Base-by-base conservation (phyloP, 768 basidiomycete species). In the Royoungia palumana region DNA sequence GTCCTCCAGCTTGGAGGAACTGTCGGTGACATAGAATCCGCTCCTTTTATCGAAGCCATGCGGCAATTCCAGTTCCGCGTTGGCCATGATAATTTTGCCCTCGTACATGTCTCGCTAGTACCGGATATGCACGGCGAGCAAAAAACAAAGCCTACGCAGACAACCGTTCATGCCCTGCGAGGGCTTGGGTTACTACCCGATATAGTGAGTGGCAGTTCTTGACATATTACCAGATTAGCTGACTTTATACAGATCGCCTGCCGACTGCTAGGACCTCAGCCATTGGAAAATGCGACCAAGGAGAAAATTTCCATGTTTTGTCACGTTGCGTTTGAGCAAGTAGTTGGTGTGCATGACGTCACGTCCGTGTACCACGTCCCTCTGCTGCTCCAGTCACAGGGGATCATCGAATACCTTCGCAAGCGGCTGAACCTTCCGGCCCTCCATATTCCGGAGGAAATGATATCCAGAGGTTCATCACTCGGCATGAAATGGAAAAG, bases 51-150 rank as follows among this genome's bases (percentile, higher is more conserved):
- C 39, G 95, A 99, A 68, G 95, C 95, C 1, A 94, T 99, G 88
- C 85, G 95, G n/a, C 95, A 99, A 68, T 99, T 99, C 78, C 95
- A 99, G 65, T 97, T 97, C 76, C 86, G 95, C 47, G 94, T 98
- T 19, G 94, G 95, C 16, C 81, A 88, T 64, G 90, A 93, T 50
- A 97, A 98, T 71, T 97, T 97, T 65, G 94, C 95, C 0, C 82
- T 98, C 46, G 85, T 98, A 51, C 94, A 97, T 58, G 95, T 99
- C 41, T 94, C 92, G 6, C 83, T 99, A 25, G 93, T 99, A n/a
- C 95, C 95, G 16, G 92, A 96, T 61, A 91, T 99, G 78, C 93
- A 96, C 46, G 95, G 95, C 47, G 95, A 99, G 68, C 95, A 97
- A 64, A 99, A 99, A 72, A 99, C 95, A 8, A 99, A 99, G 66